Percentiles rank a stretch among this genome's conserved stretches.
These are phyloP conservation scores for Cryptomeria japonica DNA, from an alignment of 75 land plant species.

Conservation along the genomic window DNA sequence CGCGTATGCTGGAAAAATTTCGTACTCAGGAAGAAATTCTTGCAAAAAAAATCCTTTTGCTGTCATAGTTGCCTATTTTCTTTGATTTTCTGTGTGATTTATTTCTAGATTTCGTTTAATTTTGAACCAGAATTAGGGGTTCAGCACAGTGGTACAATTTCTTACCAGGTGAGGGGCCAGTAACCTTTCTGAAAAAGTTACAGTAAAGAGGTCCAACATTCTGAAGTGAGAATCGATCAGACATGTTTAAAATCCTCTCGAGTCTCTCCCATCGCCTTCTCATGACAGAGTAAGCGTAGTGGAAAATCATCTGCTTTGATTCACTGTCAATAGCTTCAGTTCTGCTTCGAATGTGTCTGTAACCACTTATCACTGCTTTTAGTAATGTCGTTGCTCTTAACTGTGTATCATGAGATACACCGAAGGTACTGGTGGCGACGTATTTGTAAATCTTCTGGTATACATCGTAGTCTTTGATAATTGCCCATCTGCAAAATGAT, in stretches of 20 bases:
- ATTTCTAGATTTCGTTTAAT: background rate
- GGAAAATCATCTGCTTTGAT: slow-evolving; percentile 38
- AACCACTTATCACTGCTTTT: no score
- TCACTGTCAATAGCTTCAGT: background rate
- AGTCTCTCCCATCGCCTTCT: background rate
- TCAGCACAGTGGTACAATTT: no score
- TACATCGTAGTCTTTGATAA: slow-evolving; percentile 57
- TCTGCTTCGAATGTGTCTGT: slow-evolving; percentile 43
- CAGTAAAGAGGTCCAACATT: no score
- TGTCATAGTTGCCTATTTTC: background rate
- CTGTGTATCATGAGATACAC: slow-evolving; percentile 45
- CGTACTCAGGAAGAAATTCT: background rate
- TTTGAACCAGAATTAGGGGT: no score
- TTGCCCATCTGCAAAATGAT: slow-evolving; percentile 59
- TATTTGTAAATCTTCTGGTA: slow-evolving; percentile 32
- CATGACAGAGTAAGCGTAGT: slow-evolving; percentile 50
- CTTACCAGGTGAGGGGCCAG: background rate
- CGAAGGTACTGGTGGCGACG: slow-evolving; percentile 21
- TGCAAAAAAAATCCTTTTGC: background rate
- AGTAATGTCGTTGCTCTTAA: no score
- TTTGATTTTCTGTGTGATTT: background rate
- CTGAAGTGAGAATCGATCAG: no score
- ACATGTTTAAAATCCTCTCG: no score
- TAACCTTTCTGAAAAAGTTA: no score
- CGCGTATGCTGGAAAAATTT: slow-evolving; percentile 50